Evolutionary conservation across 139 green algal genomes (phyloP).

Genomic region (Limnomonas spitsbergensis): DNA sequence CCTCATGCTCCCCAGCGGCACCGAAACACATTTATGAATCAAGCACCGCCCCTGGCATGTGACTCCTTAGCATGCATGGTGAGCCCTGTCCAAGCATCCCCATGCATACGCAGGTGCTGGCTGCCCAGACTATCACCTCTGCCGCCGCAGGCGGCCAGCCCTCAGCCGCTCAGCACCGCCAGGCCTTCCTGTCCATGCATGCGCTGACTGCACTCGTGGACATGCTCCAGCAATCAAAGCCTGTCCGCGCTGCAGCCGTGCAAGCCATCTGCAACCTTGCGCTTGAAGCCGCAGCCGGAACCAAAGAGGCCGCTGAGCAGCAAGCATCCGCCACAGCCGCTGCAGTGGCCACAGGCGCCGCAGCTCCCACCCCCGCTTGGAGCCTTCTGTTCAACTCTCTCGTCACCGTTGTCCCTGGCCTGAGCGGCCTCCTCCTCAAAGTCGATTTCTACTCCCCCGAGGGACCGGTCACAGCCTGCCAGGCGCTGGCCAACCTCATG

Average conservation of each 20-base stretch:
- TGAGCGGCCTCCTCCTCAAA: background rate
- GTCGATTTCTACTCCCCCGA: background rate
- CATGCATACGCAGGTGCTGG: background rate
- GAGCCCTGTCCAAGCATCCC: background rate
- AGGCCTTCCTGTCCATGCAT: background rate
- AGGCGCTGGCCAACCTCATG: slow-evolving; percentile 12
- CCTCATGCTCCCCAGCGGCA: too few species aligned
- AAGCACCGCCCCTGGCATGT: background rate
- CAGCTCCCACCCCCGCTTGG: background rate
- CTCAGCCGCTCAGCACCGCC: background rate
- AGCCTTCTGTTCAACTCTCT: background rate
- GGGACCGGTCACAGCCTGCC: background rate
- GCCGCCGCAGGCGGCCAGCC: background rate
- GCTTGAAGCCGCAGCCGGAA: background rate
- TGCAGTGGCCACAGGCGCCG: background rate
- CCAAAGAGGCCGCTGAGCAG: background rate
- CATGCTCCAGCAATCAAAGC: slow-evolving; percentile 7
- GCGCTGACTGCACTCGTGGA: background rate
- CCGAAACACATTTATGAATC: too few species aligned
- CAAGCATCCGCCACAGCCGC: background rate
- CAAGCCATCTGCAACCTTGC: slow-evolving; percentile 8
- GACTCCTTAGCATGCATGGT: background rate
- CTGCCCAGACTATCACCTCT: background rate
- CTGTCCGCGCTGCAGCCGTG: background rate
- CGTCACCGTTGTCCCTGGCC: background rate